phyloP scores from a whole-genome alignment of 2,329 filamentous ascomycete species.

The Ascochyta clinopodiicola region DNA sequence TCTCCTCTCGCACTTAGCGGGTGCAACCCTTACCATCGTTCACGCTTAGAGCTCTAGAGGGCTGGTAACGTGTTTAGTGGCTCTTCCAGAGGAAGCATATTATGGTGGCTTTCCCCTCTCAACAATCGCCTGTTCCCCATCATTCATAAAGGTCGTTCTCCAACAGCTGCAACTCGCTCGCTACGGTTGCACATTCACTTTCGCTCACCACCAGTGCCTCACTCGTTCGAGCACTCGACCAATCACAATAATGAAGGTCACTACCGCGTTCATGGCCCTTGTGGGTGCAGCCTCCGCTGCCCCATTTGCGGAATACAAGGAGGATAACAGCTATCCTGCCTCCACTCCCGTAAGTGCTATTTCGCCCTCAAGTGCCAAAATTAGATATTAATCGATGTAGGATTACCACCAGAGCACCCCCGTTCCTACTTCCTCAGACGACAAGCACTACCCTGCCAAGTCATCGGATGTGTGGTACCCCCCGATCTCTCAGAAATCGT shows the following conservation, averaged over 20 bases:
- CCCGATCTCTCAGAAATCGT: not conserved
- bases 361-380: too few species aligned
- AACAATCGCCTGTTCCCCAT: conserved; percentile 16
- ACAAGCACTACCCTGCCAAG: not conserved
- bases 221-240: conserved; percentile 21
- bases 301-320: conserved; percentile 16
- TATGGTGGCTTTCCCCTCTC: conserved; percentile 28
- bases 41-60: conserved; percentile 23
- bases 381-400: not conserved
- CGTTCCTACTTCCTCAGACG: not conserved
- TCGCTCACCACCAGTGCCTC: conserved; percentile 34
- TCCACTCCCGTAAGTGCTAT: conserved; percentile 3
- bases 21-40: conserved; percentile 39
- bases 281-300: conserved; percentile 38
- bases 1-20: conserved; percentile 33
- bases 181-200: conserved; percentile 46
- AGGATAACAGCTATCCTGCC: conserved; percentile 11
- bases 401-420: not conserved
- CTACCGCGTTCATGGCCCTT: conserved; percentile 41
- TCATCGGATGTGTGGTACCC: not conserved
- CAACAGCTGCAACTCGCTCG: conserved; percentile 45
- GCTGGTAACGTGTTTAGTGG: conserved; percentile 30
- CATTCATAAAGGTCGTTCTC: conserved; percentile 26
- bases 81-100: conserved; percentile 31
- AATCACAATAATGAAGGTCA: conserved; percentile 38